phyloP scores from a whole-genome alignment of 345 rosid species.

The Eucalyptus lansdowneana region DNA sequence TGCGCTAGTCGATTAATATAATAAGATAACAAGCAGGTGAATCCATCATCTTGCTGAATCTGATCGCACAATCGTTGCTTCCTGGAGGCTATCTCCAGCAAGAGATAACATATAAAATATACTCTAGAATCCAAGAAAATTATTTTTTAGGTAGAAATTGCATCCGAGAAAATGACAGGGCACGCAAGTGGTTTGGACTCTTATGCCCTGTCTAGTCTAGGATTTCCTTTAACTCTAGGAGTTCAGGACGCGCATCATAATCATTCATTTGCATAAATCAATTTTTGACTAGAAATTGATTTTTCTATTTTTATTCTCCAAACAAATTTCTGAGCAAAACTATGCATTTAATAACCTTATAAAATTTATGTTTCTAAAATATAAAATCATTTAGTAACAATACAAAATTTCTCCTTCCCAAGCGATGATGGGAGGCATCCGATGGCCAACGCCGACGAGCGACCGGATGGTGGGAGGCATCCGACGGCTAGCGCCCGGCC shows the following conservation, averaged over 20 bases:
- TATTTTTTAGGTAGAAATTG: not conserved
- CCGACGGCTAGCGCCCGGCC: accelerated
- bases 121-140: not conserved
- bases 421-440: too few species aligned
- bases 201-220: not conserved
- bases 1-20: not conserved
- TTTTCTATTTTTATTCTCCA: too few species aligned
- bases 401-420: too few species aligned
- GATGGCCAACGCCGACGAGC: accelerated
- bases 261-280: too few species aligned
- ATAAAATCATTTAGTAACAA: too few species aligned
- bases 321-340: too few species aligned
- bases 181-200: not conserved
- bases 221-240: not conserved
- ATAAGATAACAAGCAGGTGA: not conserved
- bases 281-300: too few species aligned
- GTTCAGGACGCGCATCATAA: too few species aligned
- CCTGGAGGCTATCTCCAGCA: not conserved
- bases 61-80: not conserved
- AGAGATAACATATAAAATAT: not conserved
- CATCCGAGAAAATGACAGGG: not conserved
- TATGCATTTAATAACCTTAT: too few species aligned
- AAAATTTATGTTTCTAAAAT: too few species aligned
- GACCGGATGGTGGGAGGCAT: too few species aligned
- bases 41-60: not conserved